phyloP scores from a whole-genome alignment of 768 basidiomycete genomes.

The Paxillus rubicundulus region DNA sequence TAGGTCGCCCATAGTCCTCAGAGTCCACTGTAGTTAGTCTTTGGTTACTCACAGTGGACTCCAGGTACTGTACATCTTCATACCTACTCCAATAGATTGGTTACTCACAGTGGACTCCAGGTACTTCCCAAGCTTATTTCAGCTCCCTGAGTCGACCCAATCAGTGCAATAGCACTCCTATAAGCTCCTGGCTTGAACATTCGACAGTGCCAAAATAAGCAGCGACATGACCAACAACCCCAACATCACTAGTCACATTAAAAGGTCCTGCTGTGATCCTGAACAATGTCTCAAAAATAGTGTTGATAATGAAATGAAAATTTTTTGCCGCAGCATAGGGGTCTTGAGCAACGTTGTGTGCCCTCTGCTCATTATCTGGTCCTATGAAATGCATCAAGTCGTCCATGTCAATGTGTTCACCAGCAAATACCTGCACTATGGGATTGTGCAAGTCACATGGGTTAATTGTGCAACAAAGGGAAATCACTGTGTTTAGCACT shows the following conservation, averaged over 20 bases:
- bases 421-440: slow-evolving; percentile 42
- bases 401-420: slow-evolving; percentile 44
- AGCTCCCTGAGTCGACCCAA: no score
- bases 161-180: no score
- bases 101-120: no score
- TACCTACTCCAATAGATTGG: no score
- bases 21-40: no score
- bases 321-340: slow-evolving; percentile 43
- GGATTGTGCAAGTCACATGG: slow-evolving; percentile 33
- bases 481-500: no score
- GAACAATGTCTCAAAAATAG: slow-evolving; percentile 34
- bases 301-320: slow-evolving; percentile 35
- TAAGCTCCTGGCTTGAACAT: no score
- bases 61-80: no score
- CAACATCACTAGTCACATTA: slow-evolving; percentile 9
- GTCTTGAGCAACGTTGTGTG: slow-evolving; percentile 34
- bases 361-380: slow-evolving; percentile 17
- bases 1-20: no score
- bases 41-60: no score
- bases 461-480: slow-evolving; percentile 38
- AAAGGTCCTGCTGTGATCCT: slow-evolving; percentile 19
- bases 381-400: slow-evolving; percentile 31
- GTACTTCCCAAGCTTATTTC: no score
- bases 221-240: slow-evolving; percentile 27
- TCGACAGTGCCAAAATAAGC: slow-evolving; percentile 35